phyloP scores from a whole-genome alignment of 2,329 filamentous ascomycete species.

The Xylariaceae sp. region DNA sequence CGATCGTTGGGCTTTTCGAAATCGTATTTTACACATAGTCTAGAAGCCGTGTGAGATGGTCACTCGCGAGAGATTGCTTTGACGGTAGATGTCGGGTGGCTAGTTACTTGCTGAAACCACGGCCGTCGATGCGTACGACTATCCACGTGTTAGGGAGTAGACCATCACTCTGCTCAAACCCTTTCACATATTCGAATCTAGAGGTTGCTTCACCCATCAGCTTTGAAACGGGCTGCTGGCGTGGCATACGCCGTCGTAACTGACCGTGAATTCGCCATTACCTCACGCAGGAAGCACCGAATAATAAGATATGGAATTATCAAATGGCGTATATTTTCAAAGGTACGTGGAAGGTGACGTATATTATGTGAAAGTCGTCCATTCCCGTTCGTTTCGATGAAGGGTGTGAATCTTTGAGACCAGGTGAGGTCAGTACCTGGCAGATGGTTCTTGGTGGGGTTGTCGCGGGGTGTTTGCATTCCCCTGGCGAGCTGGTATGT shows the following conservation, averaged over 20 bases:
- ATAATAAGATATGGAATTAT: background rate
- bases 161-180: constrained; percentile 77
- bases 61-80: background rate
- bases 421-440: no score
- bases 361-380: background rate
- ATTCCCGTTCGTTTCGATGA: background rate
- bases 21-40: constrained; percentile 74
- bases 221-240: background rate
- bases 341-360: background rate
- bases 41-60: constrained; percentile 32
- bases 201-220: constrained; percentile 17
- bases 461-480: no score
- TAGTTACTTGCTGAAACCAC: constrained; percentile 86
- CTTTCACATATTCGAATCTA: constrained; percentile 91
- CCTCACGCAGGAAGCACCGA: background rate
- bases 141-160: constrained; percentile 93
- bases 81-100: background rate
- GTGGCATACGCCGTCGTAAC: constrained; percentile 7
- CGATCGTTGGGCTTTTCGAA: constrained; percentile 93
- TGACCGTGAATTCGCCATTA: constrained; percentile 56
- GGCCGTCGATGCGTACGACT: constrained; percentile 87
- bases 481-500: no score
- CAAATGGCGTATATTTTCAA: background rate
- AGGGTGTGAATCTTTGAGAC: background rate
- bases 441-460: no score